Conservation (phyloP, 202 grass and related monocot genomes). For the Schoenoplectus tabernaemontani region DNA sequence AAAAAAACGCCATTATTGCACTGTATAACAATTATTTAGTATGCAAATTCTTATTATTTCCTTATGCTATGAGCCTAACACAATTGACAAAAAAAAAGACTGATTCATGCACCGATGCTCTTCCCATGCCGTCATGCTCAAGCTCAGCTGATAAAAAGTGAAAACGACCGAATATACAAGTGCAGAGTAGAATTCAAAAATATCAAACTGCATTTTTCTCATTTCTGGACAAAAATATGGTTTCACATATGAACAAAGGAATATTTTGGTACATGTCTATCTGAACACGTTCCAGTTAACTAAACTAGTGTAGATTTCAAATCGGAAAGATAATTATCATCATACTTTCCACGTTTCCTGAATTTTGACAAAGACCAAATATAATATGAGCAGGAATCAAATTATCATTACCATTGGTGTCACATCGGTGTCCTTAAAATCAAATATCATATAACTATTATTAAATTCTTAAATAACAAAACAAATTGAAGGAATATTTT, state of each 20-base stretch:
- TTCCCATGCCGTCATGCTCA: background rate
- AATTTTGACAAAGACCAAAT: background rate
- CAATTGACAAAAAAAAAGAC: background rate
- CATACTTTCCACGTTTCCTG: background rate
- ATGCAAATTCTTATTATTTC: background rate
- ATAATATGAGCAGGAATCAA: too few species aligned
- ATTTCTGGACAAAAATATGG: background rate
- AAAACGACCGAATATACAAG: background rate
- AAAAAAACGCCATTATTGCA: background rate
- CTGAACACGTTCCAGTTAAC: background rate
- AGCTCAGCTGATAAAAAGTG: background rate
- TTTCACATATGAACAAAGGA: background rate
- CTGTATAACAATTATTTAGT: background rate
- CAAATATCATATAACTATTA: too few species aligned
- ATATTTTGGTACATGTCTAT: background rate
- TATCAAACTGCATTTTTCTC: background rate
- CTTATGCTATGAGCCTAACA: background rate
- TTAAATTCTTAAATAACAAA: too few species aligned
- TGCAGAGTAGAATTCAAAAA: background rate
- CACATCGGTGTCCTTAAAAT: too few species aligned
- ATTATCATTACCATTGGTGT: too few species aligned
- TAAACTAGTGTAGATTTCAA: background rate
- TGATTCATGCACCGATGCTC: background rate
- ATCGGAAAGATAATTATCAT: background rate
- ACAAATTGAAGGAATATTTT: too few species aligned